Evolutionary conservation across 345 rosid species (phyloP), one percentile per base, ranked within the genome.

Genomic region (Sisymbrium irio): DNA sequence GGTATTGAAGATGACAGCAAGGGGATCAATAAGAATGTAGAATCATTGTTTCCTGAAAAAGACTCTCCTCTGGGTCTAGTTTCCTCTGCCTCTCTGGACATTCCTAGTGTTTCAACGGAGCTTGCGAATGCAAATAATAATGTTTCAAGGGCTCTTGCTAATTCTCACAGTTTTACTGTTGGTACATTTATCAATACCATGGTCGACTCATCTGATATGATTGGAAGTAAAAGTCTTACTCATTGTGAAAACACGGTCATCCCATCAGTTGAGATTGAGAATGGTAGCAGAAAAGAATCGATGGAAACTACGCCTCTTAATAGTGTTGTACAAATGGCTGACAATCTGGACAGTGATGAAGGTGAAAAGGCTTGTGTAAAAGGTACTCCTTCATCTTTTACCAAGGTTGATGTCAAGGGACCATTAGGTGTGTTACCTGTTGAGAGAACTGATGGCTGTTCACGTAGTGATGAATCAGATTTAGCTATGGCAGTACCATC

Each of bases 391-490:
- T 18, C 58, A 53, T 76, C 82, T 51, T 51, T 37, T 32, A 62
- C 76, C 67, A 67, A 73, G 61, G 77, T 53, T 67, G 37, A 67
- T 12, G 14, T 22, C 19, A 73, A 69, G 40, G 74, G 82, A 80
- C 69, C 80, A 18, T 46, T 59, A 46, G 59, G 22, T 68, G 30
- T 28, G 25, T 18, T 51, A 40, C 79, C 82, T 41, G 39, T 17
- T 9, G 78, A 73, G 69, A 77, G 74, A 61, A 28, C 14, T 54
- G 75, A 63, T 62, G 71, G 73, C 71, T 67, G 66, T 79, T 61
- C 76, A 50, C 51, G 68, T 50, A 65, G 46, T 12, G 60, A 68
- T 77, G 66, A 72, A 62, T 71, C 82, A 55, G 83, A 81, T 77
- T 66, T 65, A 54, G 76, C 83, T 42, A 78, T 65, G 53, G 72